Conservation (phyloP, 441 rosid species). For the Codiaeum variegatum region DNA sequence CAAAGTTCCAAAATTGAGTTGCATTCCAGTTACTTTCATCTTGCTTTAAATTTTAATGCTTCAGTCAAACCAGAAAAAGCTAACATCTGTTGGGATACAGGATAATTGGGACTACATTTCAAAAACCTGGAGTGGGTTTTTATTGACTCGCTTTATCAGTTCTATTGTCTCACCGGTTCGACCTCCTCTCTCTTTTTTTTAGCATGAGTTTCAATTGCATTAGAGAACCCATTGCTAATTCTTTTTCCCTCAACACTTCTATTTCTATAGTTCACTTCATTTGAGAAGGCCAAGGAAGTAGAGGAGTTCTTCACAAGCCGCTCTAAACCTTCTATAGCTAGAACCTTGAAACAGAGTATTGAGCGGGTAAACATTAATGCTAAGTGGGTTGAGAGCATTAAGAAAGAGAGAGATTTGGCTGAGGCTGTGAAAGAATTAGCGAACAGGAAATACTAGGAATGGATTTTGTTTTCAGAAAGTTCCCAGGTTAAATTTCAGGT, state of each 20-base stretch:
- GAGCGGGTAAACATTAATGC: constrained; percentile 75
- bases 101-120: constrained; percentile 77
- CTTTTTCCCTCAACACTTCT: neutral
- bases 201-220: neutral
- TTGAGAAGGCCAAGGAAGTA: constrained; percentile 72
- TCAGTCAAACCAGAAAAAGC: neutral
- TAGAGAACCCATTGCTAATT: neutral
- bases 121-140: constrained; percentile 71
- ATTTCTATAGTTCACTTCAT: constrained; percentile 62
- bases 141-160: constrained; percentile 65
- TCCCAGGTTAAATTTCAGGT: neutral
- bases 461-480: neutral
- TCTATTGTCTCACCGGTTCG: constrained; percentile 78
- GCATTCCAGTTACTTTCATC: neutral
- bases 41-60: neutral
- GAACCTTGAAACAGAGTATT: constrained; percentile 94
- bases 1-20: neutral
- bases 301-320: constrained; percentile 79
- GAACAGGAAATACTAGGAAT: constrained; percentile 36
- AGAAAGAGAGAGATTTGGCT: constrained; percentile 47
- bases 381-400: constrained; percentile 70
- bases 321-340: constrained; percentile 51
- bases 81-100: constrained; percentile 27
- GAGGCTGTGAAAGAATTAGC: constrained; percentile 54
- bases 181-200: constrained; percentile 1